phyloP scores from a whole-genome alignment of 805 yeast species.

The Nakazawaea populi region DNA sequence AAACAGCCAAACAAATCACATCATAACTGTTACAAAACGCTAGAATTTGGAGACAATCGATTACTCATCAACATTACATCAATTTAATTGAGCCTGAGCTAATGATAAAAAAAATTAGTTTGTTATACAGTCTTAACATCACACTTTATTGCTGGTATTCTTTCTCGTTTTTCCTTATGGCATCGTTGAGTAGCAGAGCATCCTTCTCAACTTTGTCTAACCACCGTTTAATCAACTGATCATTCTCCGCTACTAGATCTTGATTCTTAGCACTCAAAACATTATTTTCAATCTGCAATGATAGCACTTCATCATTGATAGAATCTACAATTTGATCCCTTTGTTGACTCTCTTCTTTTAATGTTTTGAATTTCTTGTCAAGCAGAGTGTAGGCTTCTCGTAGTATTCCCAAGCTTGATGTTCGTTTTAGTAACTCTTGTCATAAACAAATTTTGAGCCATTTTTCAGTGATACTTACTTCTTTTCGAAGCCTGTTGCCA shows the following conservation, averaged over 20 bases:
- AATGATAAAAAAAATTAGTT: too few relatives aligned
- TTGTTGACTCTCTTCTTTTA: conserved; percentile 25
- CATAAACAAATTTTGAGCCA: not conserved
- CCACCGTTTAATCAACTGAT: conserved; percentile 34
- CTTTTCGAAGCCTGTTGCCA: not conserved
- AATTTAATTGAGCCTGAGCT: too few relatives aligned
- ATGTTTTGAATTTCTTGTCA: conserved; percentile 14
- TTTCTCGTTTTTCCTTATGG: conserved; percentile 24
- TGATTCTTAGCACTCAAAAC: conserved; percentile 29
- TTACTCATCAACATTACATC: too few relatives aligned
- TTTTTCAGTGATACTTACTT: not conserved
- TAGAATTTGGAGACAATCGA: too few relatives aligned
- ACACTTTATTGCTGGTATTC: conserved; percentile 16
- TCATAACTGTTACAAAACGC: too few relatives aligned
- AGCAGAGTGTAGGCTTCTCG: conserved; percentile 20
- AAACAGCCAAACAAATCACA: too few relatives aligned
- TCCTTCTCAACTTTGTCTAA: conserved; percentile 35
- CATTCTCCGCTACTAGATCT: conserved; percentile 31
- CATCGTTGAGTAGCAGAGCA: conserved; percentile 36
- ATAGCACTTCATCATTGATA: conserved; percentile 43
- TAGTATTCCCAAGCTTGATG: conserved; percentile 11
- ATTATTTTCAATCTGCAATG: conserved; percentile 44
- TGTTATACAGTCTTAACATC: too few relatives aligned
- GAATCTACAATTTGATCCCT: conserved; percentile 42
- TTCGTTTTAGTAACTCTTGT: not conserved